Base-by-base conservation (phyloP, 805 yeast genomes). In the Candida taoyuanica region DNA sequence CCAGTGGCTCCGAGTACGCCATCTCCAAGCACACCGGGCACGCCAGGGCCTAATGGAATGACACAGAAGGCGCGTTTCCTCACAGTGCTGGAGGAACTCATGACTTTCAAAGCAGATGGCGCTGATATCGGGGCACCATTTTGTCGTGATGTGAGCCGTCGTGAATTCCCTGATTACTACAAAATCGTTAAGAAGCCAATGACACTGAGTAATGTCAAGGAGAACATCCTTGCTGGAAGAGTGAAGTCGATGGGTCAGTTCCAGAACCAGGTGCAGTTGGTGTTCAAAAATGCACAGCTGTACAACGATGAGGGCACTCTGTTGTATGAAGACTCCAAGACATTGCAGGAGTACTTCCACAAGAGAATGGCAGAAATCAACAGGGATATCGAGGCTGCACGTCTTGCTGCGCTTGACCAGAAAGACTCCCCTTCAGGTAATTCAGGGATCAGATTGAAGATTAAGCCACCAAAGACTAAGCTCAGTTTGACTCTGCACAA, bases 151-250 rank as follows among this genome's bases (percentile, higher is more conserved):
- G 93, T 91, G 3, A 78, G 78, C 52, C 73, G 71, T 23, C 73
- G 74, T 12, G 75, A 73, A 42, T 81, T 83, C 50, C 95, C 96
- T 1, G 95, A 85, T 52, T 89, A 89, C 63, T 81, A 81, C 61
- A 71, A 75, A 46, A 65, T 84, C 6, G 79, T 91, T 31, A 71
- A 76, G 46, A 66, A 72, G 37, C 95, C 96, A 12, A 83, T 86
- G 59, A 75, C 95, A 1, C 73, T 91, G 50, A 71, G 69, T 36
- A 68, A 74, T 23, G 74, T 91, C 9, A 63, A 70, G 43, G 62
- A 63, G 16, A 72, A 73, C 34, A 54, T 88, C 30, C 73, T 73
- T 14, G 60, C 59, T 14, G 75, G 77, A 17, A 68, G 73, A 21
- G 74, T 76, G 42, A 65, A 69, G 3, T 71, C 73, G 28, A 69